Percentiles rank a stretch among this genome's conserved stretches.
These are phyloP conservation scores for Scedosporium boydii DNA, from an alignment of 2,329 filamentous ascomycete species.

Conservation along the genomic window DNA sequence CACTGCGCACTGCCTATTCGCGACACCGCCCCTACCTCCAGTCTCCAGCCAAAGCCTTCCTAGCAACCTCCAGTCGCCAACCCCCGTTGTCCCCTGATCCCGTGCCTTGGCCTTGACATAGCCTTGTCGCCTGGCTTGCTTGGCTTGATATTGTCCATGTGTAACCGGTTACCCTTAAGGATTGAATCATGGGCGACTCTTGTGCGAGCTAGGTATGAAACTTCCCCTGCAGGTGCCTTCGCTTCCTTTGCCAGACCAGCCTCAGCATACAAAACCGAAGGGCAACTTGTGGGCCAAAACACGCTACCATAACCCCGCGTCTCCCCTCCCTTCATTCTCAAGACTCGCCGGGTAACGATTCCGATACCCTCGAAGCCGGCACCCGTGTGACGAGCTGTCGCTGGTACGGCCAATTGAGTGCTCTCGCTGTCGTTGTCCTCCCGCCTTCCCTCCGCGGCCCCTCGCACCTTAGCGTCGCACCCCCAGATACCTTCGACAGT, in stretches of 20 bases:
- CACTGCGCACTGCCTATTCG: not conserved
- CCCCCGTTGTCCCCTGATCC: not conserved
- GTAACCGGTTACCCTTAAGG: slow-evolving; percentile 28
- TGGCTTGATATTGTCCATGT: slow-evolving; percentile 26
- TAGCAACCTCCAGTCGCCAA: not conserved
- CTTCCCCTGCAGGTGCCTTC: slow-evolving; percentile 9
- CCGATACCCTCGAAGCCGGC: not conserved
- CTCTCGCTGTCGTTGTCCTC: not conserved
- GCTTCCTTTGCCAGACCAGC: slow-evolving; percentile 9
- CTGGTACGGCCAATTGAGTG: not conserved
- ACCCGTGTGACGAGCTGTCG: slow-evolving; percentile 1
- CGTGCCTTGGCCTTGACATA: slow-evolving; percentile 21
- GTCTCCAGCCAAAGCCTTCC: not conserved
- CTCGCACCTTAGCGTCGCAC: not conserved
- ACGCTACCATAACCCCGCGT: not conserved
- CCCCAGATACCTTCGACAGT: not conserved
- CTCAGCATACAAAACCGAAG: slow-evolving; percentile 5
- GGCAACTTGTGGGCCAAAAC: not conserved
- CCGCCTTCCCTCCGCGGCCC: not conserved
- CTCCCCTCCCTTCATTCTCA: not conserved
- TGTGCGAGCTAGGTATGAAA: slow-evolving; percentile 33
- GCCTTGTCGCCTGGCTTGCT: slow-evolving; percentile 44
- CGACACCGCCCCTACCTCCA: too few species aligned
- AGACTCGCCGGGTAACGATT: not conserved
- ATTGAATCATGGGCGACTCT: slow-evolving; percentile 40